Evolutionary conservation across 169 alveolate species (phyloP), one percentile per base, ranked within the genome.

Genomic region (Eimeria sp.): DNA sequence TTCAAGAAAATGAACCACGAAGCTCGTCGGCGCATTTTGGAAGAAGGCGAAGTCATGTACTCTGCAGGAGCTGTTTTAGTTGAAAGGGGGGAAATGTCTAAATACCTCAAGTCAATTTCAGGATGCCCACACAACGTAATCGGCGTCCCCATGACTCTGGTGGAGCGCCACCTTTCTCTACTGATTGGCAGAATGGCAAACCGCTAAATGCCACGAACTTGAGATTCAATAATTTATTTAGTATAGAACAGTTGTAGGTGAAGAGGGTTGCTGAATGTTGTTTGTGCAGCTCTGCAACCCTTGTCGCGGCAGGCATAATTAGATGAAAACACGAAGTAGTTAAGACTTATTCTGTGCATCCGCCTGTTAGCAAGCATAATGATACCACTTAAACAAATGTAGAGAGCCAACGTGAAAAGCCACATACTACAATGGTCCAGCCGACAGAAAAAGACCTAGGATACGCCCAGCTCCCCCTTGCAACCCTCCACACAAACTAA

Each of bases 111-210:
- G 45, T 40, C 43, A 43, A 65, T 87, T 82, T 61, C 78, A n/a
- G 93, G 93, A 3, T 87, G 93, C 63, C 82, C 82, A 10, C 93
- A 87, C 82, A 87, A 65, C 82, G 93, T 87, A 58, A 87, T 87
- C 67, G 93, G 93, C 83, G 67, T 87, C 61, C 93, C 93, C 45
- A 34, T 87, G 20, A 14, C 47, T 6, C 78, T 4, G 22, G 61
- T 87, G 51, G 72, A 58, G 43, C 7, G 45, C 25, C n/a, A 25
- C 61, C 93, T 87, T 5, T 87, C 93, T 4, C 93, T 63, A 34
- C 93, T 87, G 25, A 27, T 87, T 45, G 49, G 54, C 14, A 58
- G 72, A 65, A 87, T 87, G 65, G 93, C 43, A 20, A 63, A 43
- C 61, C 63, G 67, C n/a, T 63, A 25, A 57, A 30, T 20, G 34